Percentiles rank a stretch among this genome's conserved stretches.
These are phyloP conservation scores for Trichosanthes truncata DNA, from an alignment of 306 rosid species.

Conservation along the genomic window DNA sequence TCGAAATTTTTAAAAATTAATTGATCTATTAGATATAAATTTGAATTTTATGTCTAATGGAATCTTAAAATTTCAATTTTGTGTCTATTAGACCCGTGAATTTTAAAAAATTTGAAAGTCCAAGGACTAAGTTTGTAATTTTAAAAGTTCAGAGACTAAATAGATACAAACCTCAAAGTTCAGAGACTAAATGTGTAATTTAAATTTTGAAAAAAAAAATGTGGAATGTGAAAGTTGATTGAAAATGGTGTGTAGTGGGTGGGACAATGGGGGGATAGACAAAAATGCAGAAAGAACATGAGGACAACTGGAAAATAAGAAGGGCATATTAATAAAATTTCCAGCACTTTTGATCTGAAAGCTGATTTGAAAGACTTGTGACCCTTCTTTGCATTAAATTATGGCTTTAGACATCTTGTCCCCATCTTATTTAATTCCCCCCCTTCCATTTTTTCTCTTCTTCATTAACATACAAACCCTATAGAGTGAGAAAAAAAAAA, in stretches of 20 bases:
- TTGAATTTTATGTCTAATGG: no score
- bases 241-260: neutral
- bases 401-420: constrained; percentile 6
- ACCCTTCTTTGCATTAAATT: neutral
- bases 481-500: no score
- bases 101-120: no score
- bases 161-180: no score
- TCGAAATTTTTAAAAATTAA: no score
- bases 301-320: constrained; percentile 8
- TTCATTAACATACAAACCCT: neutral
- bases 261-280: neutral
- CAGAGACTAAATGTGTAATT: no score
- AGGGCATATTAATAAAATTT: neutral
- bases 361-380: neutral
- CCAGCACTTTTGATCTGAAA: constrained; percentile 11
- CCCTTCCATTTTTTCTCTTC: neutral
- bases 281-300: constrained; percentile 9
- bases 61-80: no score
- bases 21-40: no score
- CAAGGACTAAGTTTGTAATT: no score
- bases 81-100: no score
- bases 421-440: constrained; percentile 3
- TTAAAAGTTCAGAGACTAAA: no score
- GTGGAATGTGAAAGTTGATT: neutral
- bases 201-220: no score